Evolutionary conservation across 1,284 basidiomycete genomes (phyloP).

Genomic region (Leccinum griseonigrum): DNA sequence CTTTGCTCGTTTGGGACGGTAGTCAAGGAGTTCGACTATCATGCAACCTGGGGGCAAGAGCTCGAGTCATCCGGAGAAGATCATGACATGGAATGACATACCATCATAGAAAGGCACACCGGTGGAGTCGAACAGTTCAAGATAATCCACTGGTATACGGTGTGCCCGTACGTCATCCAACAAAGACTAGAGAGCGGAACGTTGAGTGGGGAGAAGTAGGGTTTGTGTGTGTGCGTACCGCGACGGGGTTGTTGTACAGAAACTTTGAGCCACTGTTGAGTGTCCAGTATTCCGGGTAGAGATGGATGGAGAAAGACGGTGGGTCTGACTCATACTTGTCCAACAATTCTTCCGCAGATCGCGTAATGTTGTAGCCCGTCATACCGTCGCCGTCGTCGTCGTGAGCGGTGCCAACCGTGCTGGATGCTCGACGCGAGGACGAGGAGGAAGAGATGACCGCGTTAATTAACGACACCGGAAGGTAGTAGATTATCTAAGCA

Average conservation of each 20-base stretch:
- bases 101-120: conserved; percentile 78
- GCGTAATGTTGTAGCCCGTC: conserved; percentile 70
- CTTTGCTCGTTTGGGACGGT: conserved; percentile 53
- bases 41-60: conserved; percentile 57
- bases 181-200: conserved; percentile 48
- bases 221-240: conserved; percentile 42
- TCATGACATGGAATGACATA: conserved; percentile 26
- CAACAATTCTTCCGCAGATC: conserved; percentile 57
- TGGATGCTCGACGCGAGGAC: background rate
- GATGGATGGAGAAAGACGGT: conserved; percentile 72
- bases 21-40: conserved; percentile 76
- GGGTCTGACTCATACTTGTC: conserved; percentile 52
- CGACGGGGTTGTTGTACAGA: conserved; percentile 72
- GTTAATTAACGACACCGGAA: conserved; percentile 17
- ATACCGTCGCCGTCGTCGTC: conserved; percentile 35
- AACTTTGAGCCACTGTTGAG: conserved; percentile 76
- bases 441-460: conserved; percentile 11
- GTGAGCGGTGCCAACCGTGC: background rate
- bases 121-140: conserved; percentile 69
- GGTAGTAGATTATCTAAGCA: conserved; percentile 21
- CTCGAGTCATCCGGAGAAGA: conserved; percentile 1
- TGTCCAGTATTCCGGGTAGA: conserved; percentile 75
- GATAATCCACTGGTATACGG: conserved; percentile 77
- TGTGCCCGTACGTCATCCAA: conserved; percentile 77
- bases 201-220: conserved; percentile 5